Percentiles rank a stretch among this genome's conserved stretches.
These are phyloP conservation scores for Sphaerostilbella broomeana DNA, from an alignment of 2,329 filamentous ascomycete species.

Conservation along the genomic window DNA sequence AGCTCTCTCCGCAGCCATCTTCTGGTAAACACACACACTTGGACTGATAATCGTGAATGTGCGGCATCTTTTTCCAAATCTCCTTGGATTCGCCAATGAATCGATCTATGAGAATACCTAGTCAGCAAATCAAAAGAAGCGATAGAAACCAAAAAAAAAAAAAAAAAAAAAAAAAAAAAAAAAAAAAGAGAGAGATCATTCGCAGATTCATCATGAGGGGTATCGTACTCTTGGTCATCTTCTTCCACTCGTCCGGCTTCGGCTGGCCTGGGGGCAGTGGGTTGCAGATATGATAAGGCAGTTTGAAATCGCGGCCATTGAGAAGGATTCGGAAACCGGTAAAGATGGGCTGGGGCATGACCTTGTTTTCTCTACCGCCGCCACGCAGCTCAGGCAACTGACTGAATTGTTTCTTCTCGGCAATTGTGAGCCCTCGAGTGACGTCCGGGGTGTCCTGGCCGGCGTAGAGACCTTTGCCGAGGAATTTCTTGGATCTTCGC, in stretches of 20 bases:
- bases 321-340: slow-evolving; percentile 65
- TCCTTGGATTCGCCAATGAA: slow-evolving; percentile 79
- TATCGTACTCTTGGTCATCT: slow-evolving; percentile 77
- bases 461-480: slow-evolving; percentile 77
- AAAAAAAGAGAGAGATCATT: too few relatives aligned
- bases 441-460: slow-evolving; percentile 62
- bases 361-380: slow-evolving; percentile 44
- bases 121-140: slow-evolving; percentile 31
- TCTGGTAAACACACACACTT: slow-evolving; percentile 73
- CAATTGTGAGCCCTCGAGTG: slow-evolving; percentile 40
- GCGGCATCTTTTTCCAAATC: slow-evolving; percentile 73
- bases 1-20: slow-evolving; percentile 79
- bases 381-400: slow-evolving; percentile 41
- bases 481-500: slow-evolving; percentile 64
- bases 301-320: slow-evolving; percentile 71
- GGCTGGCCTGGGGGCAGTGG: slow-evolving; percentile 79
- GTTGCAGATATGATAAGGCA: slow-evolving; percentile 86
- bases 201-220: too few relatives aligned
- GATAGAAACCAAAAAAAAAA: too few relatives aligned
- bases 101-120: slow-evolving; percentile 55
- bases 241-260: slow-evolving; percentile 88
- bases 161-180: too few relatives aligned
- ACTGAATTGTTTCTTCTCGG: slow-evolving; percentile 46
- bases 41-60: slow-evolving; percentile 66
- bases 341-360: slow-evolving; percentile 73